phyloP scores from a whole-genome alignment of 768 basidiomycete species.

The Leccinum variicolor region DNA sequence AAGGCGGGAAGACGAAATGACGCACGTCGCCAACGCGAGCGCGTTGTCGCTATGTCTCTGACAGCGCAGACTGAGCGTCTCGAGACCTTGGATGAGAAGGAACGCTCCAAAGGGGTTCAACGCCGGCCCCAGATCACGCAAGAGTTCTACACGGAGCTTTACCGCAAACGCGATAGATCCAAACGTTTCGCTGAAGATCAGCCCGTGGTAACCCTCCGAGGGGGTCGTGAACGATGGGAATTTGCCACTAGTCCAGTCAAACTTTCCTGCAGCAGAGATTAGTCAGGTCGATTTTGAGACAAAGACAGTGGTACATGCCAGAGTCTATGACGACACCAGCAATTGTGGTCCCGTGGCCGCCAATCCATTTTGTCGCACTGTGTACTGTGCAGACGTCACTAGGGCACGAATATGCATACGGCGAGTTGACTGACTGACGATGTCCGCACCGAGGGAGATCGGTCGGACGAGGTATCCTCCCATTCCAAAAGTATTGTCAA shows the following conservation, averaged over 20 bases:
- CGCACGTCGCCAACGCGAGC: constrained; percentile 44
- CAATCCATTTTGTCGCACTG: constrained; percentile 66
- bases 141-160: constrained; percentile 49
- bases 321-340: constrained; percentile 61
- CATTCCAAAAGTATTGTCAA: constrained; percentile 64
- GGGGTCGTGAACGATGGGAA: constrained; percentile 59
- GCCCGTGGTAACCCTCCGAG: constrained; percentile 54
- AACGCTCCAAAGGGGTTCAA: constrained; percentile 58
- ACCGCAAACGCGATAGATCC: constrained; percentile 49
- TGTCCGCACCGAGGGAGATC: constrained; percentile 56
- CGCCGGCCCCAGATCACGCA: constrained; percentile 51
- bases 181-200: constrained; percentile 49
- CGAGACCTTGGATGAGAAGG: constrained; percentile 56
- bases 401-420: neutral
- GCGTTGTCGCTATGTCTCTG: constrained; percentile 60
- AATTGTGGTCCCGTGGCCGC: constrained; percentile 66
- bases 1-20: neutral
- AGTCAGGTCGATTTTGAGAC: neutral
- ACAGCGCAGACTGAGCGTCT: constrained; percentile 58
- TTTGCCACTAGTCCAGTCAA: constrained; percentile 51
- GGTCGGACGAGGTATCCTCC: constrained; percentile 56
- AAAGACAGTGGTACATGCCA: constrained; percentile 33
- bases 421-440: constrained; percentile 36
- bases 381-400: constrained; percentile 34
- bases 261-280: constrained; percentile 40